Evolutionary conservation across 306 rosid genomes (phyloP), one percentile per base, ranked within the genome.

Genomic region (Bauhinia variegata): DNA sequence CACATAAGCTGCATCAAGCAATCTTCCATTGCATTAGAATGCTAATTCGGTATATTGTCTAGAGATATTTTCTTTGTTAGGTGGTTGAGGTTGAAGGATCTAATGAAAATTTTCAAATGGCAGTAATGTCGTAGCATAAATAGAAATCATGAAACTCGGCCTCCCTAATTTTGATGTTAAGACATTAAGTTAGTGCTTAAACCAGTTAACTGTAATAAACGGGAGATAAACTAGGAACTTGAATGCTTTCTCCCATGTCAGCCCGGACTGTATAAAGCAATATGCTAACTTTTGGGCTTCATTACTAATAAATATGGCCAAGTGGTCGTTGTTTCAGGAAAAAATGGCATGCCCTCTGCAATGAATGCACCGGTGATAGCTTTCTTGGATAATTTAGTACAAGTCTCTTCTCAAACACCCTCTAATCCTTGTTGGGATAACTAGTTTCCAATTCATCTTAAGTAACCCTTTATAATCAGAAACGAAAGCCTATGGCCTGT

Each of bases 1-100:
- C 96, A 89, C 92, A 92, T 81, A 67, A 92, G 96, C 98, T 92
- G 95, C 74, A 79, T 34, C 31, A 58, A 68, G 14, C 9, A 17
- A 62, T 36, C 3, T 43, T 42, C 33, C n/a, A 12, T 18, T 15
- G 56, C 60, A 65, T 81, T 73, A 76, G 71, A 62, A 70, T 37
- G 53, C 43, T 2, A 10, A 58, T 57, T 71, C 64, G 41, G 54
- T 33, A 33, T 23, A 41, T 34, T 37, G 44, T 51, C 54, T 34
- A 43, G 61, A 52, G 47, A 39, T 32, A 42, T 44, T 48, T 23
- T 23, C 28, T 23, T 23, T 23, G 28, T 23, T 23, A 23, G 28
- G 28, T 23, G 28, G 28, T 23, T 23, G 28, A 23, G 28, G 28
- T 23, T 23, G 28, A 23, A 23, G 28, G 28, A 23, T 23, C 28